A percentile compares a stretch with the other conserved stretches of the same genome.
Evolutionary conservation across 805 yeast species (phyloP).

Genomic region (Kodamaea sagamina): DNA sequence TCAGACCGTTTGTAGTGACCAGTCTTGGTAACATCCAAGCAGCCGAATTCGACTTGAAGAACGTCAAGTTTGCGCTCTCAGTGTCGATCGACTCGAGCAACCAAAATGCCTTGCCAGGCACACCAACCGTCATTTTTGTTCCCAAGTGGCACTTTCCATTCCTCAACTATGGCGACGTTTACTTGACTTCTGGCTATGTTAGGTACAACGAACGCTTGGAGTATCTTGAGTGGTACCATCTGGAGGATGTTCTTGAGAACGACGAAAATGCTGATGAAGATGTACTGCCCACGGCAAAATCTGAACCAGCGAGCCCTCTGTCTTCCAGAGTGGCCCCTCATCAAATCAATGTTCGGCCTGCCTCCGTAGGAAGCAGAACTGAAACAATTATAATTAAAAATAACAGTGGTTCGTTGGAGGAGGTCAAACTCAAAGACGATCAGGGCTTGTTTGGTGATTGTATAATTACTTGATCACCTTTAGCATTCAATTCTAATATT

Average conservation of each 20-base stretch:
- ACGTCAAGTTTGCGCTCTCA: conserved; percentile 49
- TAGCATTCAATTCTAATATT: conserved; percentile 2
- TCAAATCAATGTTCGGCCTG: not conserved
- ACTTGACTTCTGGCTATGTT: conserved; percentile 57
- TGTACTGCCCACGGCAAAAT: conserved; percentile 8
- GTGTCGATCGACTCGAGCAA: conserved; percentile 31
- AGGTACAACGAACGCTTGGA: conserved; percentile 53
- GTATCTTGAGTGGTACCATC: conserved; percentile 72
- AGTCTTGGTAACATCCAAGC: conserved; percentile 57
- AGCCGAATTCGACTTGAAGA: conserved; percentile 60
- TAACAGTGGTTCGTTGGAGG: conserved; percentile 38
- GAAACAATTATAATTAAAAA: conserved; percentile 41
- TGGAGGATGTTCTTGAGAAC: conserved; percentile 19
- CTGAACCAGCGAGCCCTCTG: not conserved
- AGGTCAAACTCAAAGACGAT: conserved; percentile 16
- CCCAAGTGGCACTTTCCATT: conserved; percentile 72
- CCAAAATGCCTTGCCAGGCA: conserved; percentile 2
- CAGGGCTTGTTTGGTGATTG: conserved; percentile 10
- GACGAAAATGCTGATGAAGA: conserved; percentile 2
- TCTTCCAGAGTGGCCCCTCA: not conserved
- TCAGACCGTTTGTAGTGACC: conserved; percentile 74
- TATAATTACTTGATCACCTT: not conserved
- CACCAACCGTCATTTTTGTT: conserved; percentile 62
- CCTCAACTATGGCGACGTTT: conserved; percentile 49
- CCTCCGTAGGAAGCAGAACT: conserved; percentile 12